Conservation (phyloP, 805 yeast species). For the Zygosaccharomyces pseudorouxii region DNA sequence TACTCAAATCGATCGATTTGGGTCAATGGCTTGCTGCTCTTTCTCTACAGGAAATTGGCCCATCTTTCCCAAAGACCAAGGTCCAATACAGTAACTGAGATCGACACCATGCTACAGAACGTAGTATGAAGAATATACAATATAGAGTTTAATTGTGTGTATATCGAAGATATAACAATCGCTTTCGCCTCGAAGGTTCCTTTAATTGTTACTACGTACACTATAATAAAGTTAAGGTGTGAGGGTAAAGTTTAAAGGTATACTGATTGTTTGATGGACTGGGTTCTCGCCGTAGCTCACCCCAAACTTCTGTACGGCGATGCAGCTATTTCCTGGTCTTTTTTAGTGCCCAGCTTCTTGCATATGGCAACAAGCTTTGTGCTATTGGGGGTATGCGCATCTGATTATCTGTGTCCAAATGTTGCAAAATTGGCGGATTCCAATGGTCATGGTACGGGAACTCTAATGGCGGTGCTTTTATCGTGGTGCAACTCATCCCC, state of each 20-base stretch:
- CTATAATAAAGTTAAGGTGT: not conserved
- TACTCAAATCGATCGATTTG: conserved; percentile 61
- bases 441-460: conserved; percentile 19
- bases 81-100: conserved; percentile 39
- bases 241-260: not conserved
- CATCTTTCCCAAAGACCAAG: conserved; percentile 84
- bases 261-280: conserved; percentile 15
- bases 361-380: conserved; percentile 30
- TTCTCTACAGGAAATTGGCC: conserved; percentile 91
- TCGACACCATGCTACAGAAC: not conserved
- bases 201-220: not conserved
- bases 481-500: conserved; percentile 39
- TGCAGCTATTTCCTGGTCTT: conserved; percentile 18
- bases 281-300: conserved; percentile 26
- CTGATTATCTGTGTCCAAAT: conserved; percentile 35
- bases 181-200: not conserved
- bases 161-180: not conserved
- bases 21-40: conserved; percentile 97
- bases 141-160: not conserved
- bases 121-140: not conserved
- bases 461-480: conserved; percentile 30
- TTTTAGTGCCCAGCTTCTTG: conserved; percentile 24
- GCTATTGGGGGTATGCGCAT: conserved; percentile 34
- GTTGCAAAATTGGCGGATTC: conserved; percentile 32
- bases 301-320: conserved; percentile 26